Conservation (phyloP, 2,329 filamentous ascomycete genomes). For the Dendryphion nanum region DNA sequence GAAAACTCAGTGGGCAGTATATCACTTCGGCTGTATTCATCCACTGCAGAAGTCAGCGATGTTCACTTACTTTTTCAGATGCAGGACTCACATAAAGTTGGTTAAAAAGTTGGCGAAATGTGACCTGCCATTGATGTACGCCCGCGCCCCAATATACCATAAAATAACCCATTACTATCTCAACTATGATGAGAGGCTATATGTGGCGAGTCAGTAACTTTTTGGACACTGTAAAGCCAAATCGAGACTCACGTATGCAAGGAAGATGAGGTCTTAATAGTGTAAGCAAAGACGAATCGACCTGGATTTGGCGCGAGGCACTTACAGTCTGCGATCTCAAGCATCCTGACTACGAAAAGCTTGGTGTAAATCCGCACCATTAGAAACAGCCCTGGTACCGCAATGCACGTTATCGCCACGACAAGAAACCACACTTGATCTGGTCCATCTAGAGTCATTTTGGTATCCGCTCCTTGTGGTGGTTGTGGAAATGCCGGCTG, state of each 20-base stretch:
- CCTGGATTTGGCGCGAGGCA: neutral
- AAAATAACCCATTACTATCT: slow-evolving; percentile 20
- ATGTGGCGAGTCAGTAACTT: slow-evolving; percentile 7
- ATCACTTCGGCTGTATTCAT: slow-evolving; percentile 22
- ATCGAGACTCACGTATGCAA: slow-evolving; percentile 17
- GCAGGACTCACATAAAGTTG: slow-evolving; percentile 20
- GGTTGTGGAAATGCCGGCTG: neutral
- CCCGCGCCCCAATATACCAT: slow-evolving; percentile 29
- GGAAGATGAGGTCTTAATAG: slow-evolving; percentile 20
- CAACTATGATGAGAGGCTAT: slow-evolving; percentile 20
- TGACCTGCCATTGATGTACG: slow-evolving; percentile 30
- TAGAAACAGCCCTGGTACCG: slow-evolving; percentile 18
- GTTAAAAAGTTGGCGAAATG: slow-evolving; percentile 20
- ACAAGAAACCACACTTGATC: slow-evolving; percentile 25
- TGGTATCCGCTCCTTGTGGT: neutral
- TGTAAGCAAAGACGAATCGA: neutral
- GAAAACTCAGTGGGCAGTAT: slow-evolving; percentile 26
- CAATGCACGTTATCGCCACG: slow-evolving; percentile 18
- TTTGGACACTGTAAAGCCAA: no score
- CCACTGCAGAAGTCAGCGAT: slow-evolving; percentile 13
- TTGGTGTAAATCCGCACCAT: slow-evolving; percentile 22
- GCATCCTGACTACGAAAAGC: slow-evolving; percentile 16
- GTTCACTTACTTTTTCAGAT: neutral
- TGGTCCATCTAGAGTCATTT: slow-evolving; percentile 17
- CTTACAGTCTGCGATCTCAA: slow-evolving; percentile 27